phyloP scores from a whole-genome alignment of 2,329 filamentous ascomycete genomes.

The Didymella sp. region DNA sequence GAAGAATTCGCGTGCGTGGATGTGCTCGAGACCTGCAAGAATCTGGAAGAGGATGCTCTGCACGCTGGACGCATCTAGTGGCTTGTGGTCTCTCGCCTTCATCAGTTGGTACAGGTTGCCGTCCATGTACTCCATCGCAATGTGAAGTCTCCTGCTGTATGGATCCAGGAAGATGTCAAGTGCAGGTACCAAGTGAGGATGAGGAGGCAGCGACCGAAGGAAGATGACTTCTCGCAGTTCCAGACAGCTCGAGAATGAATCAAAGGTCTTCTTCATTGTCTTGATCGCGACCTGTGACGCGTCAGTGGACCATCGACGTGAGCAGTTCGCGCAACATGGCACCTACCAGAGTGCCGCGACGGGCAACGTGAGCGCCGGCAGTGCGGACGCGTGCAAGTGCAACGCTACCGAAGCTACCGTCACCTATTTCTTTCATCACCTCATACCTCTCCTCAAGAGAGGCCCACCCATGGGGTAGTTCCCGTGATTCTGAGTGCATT shows the following conservation, averaged over 20 bases:
- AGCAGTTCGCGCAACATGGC: slow-evolving; percentile 44
- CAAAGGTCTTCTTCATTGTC: slow-evolving; percentile 99
- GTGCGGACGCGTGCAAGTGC: slow-evolving; percentile 89
- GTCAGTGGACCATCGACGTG: slow-evolving; percentile 29
- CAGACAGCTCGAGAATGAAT: slow-evolving; percentile 86
- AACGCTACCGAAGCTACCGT: slow-evolving; percentile 98
- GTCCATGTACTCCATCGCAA: slow-evolving; percentile 99
- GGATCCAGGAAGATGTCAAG: slow-evolving; percentile 98
- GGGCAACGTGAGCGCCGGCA: slow-evolving; percentile 85
- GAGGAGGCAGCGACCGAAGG: slow-evolving; percentile 82
- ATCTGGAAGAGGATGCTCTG: slow-evolving; percentile 99
- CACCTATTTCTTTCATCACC: slow-evolving; percentile 95
- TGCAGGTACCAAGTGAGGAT: slow-evolving; percentile 93
- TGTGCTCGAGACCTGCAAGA: slow-evolving; percentile 93
- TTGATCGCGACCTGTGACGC: slow-evolving; percentile 87
- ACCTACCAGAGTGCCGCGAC: slow-evolving; percentile 86
- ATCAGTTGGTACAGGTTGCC: slow-evolving; percentile 98
- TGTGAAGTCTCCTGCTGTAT: slow-evolving; percentile 94
- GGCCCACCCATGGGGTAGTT: slow-evolving; percentile 71
- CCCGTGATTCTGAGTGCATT: slow-evolving; percentile 78
- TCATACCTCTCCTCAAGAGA: slow-evolving; percentile 93
- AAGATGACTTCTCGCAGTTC: slow-evolving; percentile 98
- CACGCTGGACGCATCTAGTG: slow-evolving; percentile 85
- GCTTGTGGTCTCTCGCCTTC: slow-evolving; percentile 97
- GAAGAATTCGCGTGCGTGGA: slow-evolving; percentile 96